Base-by-base conservation (phyloP, 2,329 filamentous ascomycete species). In the Cercospora berteroae region DNA sequence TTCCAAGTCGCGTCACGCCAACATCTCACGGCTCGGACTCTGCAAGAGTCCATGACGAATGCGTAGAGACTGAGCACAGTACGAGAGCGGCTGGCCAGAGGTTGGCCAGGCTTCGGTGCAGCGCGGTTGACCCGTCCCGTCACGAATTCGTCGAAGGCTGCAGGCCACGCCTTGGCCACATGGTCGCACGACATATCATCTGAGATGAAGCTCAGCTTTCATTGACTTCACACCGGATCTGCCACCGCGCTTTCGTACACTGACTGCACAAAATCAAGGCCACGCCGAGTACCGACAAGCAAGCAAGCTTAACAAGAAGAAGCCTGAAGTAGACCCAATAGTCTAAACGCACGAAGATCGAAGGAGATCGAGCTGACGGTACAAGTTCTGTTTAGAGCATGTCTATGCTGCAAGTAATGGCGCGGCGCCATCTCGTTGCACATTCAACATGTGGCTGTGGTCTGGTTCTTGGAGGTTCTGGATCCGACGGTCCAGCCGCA, bases 231-330 rank as follows among this genome's bases (percentile, higher is more conserved):
- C 36, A 23, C 16, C 8, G 48, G 12, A n/a, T 6, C 6, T 27
- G 10, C 12, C 48, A 8, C 27, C 48, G 20, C 23, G 2, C 23
- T n/a, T 27, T 55, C 2, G 20, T 27, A 16, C 20, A 55, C 48
- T 27, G 48, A 27, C 48, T 25, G 23, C 23, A 55, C 48, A 27
- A 25, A 12, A 55, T 18, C 23, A 16, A 27, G 48, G 25, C 20
- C n/a, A 16, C 55, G 18, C 10, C 10, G 8, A 5, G 27, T 12
- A 58, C 55, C 31, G 25, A 33, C 55, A 12, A 36, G 18, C 42
- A 52, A 63, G 23, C 42, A 63, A 63, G 60, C 60, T 55, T 55
- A 25, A 55, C 42, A 39, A 52, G 60, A 39, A 52, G 60, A 63
- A 63, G 60, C n/a, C 25, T 63, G 39, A 63, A 48, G n/a, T 63